Percentiles rank a stretch among this genome's conserved stretches.
phyloP scores from a whole-genome alignment of 441 rosid genomes.

The Populus trichocarpa region DNA sequence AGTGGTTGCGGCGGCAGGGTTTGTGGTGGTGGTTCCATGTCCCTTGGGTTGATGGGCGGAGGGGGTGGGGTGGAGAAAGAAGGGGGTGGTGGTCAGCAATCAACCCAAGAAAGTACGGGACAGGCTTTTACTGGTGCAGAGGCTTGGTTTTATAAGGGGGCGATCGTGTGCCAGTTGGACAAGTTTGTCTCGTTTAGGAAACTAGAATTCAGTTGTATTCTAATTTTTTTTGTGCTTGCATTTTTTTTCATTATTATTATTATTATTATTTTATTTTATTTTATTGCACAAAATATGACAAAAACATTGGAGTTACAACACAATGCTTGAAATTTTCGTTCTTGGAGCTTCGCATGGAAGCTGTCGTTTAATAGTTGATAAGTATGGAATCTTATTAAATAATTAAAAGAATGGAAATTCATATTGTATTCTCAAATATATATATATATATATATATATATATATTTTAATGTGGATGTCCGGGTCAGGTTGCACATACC shows the following conservation, averaged over 20 bases:
- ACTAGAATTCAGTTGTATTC: not conserved
- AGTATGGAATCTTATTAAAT: too few relatives aligned
- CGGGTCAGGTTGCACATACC: too few relatives aligned
- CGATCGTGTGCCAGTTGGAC: not conserved
- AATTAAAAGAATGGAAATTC: too few relatives aligned
- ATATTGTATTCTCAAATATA: too few relatives aligned
- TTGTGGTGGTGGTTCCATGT: conserved; percentile 22
- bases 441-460: too few relatives aligned
- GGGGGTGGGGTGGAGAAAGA: not conserved
- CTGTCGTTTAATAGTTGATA: too few relatives aligned
- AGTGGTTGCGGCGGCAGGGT: conserved; percentile 5
- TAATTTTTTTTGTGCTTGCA: not conserved
- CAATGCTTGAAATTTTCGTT: not conserved
- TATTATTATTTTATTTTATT: too few relatives aligned
- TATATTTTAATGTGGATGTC: too few relatives aligned
- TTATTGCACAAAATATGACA: too few relatives aligned
- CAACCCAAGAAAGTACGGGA: not conserved
- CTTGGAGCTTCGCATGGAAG: too few relatives aligned
- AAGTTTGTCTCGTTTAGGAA: not conserved
- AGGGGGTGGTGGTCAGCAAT: not conserved
- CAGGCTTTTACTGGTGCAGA: not conserved
- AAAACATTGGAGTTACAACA: not conserved
- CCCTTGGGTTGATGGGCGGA: conserved; percentile 13
- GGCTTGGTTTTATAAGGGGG: conserved; percentile 1
- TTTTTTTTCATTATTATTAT: not conserved